Conservation (phyloP, 2,329 filamentous ascomycete genomes). For the Lecanosticta acicola region DNA sequence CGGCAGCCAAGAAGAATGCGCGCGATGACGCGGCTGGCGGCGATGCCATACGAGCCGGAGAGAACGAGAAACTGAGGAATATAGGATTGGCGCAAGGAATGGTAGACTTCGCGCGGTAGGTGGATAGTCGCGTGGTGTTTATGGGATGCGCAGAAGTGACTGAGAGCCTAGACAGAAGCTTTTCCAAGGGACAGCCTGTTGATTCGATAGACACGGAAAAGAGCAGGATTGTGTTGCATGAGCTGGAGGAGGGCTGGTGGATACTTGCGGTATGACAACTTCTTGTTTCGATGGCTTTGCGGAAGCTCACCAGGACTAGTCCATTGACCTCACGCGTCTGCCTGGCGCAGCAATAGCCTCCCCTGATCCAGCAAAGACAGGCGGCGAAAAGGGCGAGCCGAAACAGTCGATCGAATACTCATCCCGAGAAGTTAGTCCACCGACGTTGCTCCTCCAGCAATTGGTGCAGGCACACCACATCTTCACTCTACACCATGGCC, state of each 20-base stretch:
- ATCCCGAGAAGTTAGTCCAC: constrained; percentile 79
- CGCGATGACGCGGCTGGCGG: constrained; percentile 28
- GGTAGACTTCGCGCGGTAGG: constrained; percentile 75
- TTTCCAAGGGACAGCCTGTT: constrained; percentile 69
- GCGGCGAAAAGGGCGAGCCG: constrained; percentile 14
- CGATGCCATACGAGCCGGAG: constrained; percentile 53
- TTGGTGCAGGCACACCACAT: constrained; percentile 73
- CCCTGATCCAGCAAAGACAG: constrained; percentile 24
- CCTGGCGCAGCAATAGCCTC: constrained; percentile 43
- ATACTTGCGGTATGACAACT: constrained; percentile 67
- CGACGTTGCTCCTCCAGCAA: constrained; percentile 71
- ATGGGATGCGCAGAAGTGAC: constrained; percentile 17
- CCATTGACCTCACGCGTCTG: constrained; percentile 73
- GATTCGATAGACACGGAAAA: constrained; percentile 90
- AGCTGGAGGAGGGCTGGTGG: constrained; percentile 93
- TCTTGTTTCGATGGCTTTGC: background rate
- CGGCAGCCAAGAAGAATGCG: constrained; percentile 19
- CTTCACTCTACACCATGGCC: constrained; percentile 83
- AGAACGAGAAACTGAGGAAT: constrained; percentile 82
- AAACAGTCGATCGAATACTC: constrained; percentile 67
- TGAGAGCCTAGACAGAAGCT: constrained; percentile 51
- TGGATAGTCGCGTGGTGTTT: constrained; percentile 2
- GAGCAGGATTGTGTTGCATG: constrained; percentile 73
- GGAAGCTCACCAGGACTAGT: constrained; percentile 44
- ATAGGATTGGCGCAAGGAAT: constrained; percentile 96